phyloP scores from a whole-genome alignment of 768 basidiomycete species.

The Rhodotorula sphaerocarpa region DNA sequence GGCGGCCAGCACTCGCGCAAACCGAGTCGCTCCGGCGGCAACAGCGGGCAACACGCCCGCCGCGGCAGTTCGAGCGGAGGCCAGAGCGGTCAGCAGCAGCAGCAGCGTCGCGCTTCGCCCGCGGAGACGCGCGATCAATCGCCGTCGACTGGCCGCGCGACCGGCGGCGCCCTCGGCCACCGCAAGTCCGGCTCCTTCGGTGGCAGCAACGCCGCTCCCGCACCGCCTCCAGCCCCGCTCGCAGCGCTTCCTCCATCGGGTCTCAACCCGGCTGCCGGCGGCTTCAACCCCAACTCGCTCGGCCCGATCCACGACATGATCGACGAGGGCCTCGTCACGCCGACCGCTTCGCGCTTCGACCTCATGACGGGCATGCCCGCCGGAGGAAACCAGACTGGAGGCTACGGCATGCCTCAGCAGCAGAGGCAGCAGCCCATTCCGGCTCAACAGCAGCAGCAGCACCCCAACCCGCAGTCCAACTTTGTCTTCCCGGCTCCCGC shows the following conservation, averaged over 20 bases:
- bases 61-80: not conserved
- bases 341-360: constrained; percentile 36
- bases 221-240: constrained; percentile 52
- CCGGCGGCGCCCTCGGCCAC: not conserved
- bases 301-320: constrained; percentile 49
- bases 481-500: not conserved
- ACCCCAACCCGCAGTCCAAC: constrained; percentile 6
- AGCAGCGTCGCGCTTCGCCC: not conserved
- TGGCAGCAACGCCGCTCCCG: constrained; percentile 25
- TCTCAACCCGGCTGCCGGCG: constrained; percentile 56
- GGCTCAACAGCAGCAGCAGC: constrained; percentile 40
- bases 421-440: constrained; percentile 4
- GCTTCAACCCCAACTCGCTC: constrained; percentile 49
- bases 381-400: too few species aligned
- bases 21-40: constrained; percentile 1
- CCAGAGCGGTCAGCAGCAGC: not conserved
- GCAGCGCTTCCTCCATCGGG: constrained; percentile 34
- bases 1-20: constrained; percentile 3
- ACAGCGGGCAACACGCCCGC: not conserved
- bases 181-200: constrained; percentile 22
- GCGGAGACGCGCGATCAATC: not conserved
- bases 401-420: constrained; percentile 2
- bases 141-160: not conserved
- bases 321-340: constrained; percentile 39
- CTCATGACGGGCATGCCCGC: constrained; percentile 27